Evolutionary conservation across 305 asterid genomes (phyloP).

Genomic region (Coffea humblotiana): DNA sequence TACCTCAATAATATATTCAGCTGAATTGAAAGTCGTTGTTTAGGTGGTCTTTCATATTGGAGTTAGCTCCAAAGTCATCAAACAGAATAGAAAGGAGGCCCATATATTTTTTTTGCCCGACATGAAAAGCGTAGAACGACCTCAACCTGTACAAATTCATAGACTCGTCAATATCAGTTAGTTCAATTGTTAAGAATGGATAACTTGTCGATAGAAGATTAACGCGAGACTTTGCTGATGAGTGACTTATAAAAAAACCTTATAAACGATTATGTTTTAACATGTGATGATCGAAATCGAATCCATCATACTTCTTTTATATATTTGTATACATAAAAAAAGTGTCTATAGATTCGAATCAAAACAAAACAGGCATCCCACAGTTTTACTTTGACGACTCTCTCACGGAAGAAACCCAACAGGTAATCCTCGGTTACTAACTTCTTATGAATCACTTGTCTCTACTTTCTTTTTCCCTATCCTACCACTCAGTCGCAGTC

Average conservation of each 20-base stretch:
- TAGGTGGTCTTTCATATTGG: not conserved
- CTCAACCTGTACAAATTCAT: not conserved
- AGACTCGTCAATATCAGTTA: not conserved
- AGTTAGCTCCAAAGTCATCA: conserved; percentile 35
- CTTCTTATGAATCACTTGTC: not conserved
- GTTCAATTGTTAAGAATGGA: no score
- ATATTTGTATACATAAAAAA: no score
- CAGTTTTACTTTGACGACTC: conserved; percentile 21
- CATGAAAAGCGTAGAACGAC: conserved; percentile 38
- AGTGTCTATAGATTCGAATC: not conserved
- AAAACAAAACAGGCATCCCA: conserved; percentile 18
- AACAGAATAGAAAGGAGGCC: conserved; percentile 20
- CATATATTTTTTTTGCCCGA: not conserved
- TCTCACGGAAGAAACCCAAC: no score
- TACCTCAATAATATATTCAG: conserved; percentile 3
- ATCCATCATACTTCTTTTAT: no score
- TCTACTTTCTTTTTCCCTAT: conserved; percentile 7
- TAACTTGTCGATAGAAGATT: no score
- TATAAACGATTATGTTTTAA: no score
- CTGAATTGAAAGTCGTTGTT: conserved; percentile 20
- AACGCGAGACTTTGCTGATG: no score
- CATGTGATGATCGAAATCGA: no score
- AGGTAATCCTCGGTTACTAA: conserved; percentile 9
- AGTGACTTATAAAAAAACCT: no score
- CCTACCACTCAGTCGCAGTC: conserved; percentile 14